These are phyloP conservation scores for Debaryomyces maramus DNA, from an alignment of 805 yeast species.

Conservation along the genomic window DNA sequence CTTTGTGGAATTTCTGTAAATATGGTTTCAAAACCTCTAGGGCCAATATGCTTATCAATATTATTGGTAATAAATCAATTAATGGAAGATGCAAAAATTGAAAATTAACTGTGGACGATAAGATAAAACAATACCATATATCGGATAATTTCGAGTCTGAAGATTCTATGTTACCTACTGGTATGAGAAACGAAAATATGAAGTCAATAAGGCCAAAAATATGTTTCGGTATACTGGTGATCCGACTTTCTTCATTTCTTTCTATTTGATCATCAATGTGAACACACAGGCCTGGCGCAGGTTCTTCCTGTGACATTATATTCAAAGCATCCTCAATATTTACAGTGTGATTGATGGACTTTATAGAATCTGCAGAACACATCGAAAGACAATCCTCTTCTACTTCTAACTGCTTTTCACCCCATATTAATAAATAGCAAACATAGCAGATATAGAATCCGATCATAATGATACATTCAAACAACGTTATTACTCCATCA, in stretches of 20 bases:
- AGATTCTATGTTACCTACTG: neutral
- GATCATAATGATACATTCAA: conserved; percentile 30
- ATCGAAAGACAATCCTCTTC: neutral
- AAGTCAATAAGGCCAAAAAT: conserved; percentile 5
- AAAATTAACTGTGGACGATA: conserved; percentile 13
- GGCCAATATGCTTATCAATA: conserved; percentile 3
- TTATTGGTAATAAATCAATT: conserved; percentile 8
- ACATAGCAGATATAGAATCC: conserved; percentile 24
- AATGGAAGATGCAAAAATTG: conserved; percentile 16
- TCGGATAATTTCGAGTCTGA: neutral
- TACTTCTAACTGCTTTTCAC: neutral
- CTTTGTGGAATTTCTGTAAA: neutral
- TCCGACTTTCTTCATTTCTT: conserved; percentile 1
- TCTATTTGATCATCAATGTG: neutral
- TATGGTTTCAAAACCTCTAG: conserved; percentile 2
- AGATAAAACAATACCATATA: neutral
- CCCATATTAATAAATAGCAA: neutral
- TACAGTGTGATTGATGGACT: conserved; percentile 13
- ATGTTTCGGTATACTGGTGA: conserved; percentile 1
- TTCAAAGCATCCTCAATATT: conserved; percentile 25
- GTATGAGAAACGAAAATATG: conserved; percentile 4
- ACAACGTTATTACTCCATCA: conserved; percentile 34
- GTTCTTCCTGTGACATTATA: conserved; percentile 12
- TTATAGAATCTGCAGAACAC: neutral
- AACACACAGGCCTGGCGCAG: neutral